phyloP scores from a whole-genome alignment of 371 early-diverging fungal genomes.

The Mucor piriformis region DNA sequence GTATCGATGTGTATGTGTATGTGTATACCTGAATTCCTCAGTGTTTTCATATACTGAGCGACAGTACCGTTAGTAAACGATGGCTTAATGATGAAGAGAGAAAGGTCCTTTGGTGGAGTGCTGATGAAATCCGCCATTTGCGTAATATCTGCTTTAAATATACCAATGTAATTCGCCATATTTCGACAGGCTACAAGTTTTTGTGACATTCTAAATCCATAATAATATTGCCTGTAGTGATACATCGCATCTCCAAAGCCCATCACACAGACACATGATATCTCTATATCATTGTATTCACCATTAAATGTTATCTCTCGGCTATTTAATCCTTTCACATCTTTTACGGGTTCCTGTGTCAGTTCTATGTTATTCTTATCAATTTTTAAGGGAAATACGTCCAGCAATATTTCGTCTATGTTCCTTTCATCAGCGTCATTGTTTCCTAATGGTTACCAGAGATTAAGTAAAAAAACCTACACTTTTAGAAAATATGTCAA shows the following conservation, averaged over 20 bases:
- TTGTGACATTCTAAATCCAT: constrained; percentile 8
- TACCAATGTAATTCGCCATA: constrained; percentile 8
- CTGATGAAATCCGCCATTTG: background rate
- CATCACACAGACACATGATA: background rate
- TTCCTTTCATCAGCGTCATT: no score
- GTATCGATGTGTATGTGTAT: no score
- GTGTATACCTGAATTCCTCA: background rate
- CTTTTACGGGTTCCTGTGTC: background rate
- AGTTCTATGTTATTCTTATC: background rate
- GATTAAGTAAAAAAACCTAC: no score
- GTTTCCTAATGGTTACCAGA: no score
- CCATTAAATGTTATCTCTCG: constrained; percentile 2
- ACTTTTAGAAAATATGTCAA: no score
- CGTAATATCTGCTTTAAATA: background rate
- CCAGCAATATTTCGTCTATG: no score
- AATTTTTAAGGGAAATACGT: background rate
- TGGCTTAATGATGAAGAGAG: constrained; percentile 4
- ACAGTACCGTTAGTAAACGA: background rate
- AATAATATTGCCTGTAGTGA: background rate
- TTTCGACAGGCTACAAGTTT: constrained; percentile 3
- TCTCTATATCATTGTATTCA: background rate
- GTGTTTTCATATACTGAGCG: background rate
- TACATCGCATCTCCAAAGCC: background rate
- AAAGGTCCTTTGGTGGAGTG: background rate
- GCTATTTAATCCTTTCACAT: background rate